These are phyloP conservation scores for Eucalyptus sp. DNA, from an alignment of 345 rosid species.

Conservation along the genomic window DNA sequence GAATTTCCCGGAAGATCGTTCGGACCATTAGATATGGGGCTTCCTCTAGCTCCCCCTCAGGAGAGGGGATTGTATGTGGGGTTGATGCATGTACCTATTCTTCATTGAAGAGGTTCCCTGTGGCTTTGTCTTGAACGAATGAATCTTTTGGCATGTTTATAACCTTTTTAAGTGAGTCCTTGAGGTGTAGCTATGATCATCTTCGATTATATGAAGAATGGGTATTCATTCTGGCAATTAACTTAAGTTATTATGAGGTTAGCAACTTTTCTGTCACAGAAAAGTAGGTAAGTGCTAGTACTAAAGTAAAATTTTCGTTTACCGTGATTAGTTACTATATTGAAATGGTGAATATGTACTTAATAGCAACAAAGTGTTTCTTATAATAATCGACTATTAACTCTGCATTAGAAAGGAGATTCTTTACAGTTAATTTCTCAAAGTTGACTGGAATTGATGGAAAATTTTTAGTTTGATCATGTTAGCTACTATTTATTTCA, in stretches of 20 bases:
- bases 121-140: background rate
- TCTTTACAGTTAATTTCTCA: background rate
- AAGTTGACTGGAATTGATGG: background rate
- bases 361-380: background rate
- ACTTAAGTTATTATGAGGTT: background rate
- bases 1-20: background rate
- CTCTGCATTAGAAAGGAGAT: background rate
- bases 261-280: background rate
- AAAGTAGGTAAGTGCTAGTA: background rate
- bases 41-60: background rate
- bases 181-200: background rate
- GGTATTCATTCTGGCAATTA: background rate
- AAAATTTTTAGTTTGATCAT: background rate
- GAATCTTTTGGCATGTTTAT: background rate
- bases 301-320: background rate
- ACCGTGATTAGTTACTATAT: background rate
- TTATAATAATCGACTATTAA: background rate
- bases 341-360: background rate
- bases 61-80: background rate
- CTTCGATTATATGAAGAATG: background rate
- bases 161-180: background rate
- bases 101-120: background rate
- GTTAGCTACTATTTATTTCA: background rate
- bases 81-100: background rate
- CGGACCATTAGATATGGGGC: background rate